Conservation (phyloP, 1,284 basidiomycete species). For the Trichosporon faecale region DNA sequence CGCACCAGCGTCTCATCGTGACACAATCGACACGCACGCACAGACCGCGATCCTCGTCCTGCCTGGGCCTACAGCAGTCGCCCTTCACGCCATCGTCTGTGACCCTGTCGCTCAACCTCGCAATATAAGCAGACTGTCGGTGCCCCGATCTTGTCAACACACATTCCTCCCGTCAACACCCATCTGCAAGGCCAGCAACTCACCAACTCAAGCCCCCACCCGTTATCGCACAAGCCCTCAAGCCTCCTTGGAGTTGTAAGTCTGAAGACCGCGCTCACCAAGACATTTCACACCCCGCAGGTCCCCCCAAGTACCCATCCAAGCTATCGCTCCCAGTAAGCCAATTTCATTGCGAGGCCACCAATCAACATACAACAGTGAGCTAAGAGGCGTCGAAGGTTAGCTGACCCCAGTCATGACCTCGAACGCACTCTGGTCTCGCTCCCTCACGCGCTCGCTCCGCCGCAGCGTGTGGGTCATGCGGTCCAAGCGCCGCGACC, state of each 20-base stretch:
- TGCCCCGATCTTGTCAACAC: neutral
- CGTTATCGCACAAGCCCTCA: neutral
- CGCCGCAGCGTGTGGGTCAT: slow-evolving; percentile 7
- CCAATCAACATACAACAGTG: neutral
- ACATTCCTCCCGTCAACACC: neutral
- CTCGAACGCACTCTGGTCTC: neutral
- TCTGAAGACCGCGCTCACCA: neutral
- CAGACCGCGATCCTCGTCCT: neutral
- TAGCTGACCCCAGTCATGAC: neutral
- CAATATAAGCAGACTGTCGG: neutral
- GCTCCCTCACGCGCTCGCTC: neutral
- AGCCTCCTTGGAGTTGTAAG: neutral
- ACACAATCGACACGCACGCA: neutral
- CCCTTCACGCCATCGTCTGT: neutral
- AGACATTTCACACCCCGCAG: neutral
- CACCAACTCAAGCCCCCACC: neutral
- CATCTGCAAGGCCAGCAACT: too few relatives aligned
- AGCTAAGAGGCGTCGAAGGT: neutral
- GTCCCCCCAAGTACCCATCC: neutral
- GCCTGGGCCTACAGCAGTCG: neutral
- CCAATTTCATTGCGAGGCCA: too few relatives aligned
- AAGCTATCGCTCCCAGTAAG: neutral
- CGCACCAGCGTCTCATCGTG: neutral
- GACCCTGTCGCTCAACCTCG: neutral
- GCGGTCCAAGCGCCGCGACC: slow-evolving; percentile 8